These are phyloP conservation scores for Camellia sinensis DNA, from an alignment of 148 eudicot species.

Conservation along the genomic window DNA sequence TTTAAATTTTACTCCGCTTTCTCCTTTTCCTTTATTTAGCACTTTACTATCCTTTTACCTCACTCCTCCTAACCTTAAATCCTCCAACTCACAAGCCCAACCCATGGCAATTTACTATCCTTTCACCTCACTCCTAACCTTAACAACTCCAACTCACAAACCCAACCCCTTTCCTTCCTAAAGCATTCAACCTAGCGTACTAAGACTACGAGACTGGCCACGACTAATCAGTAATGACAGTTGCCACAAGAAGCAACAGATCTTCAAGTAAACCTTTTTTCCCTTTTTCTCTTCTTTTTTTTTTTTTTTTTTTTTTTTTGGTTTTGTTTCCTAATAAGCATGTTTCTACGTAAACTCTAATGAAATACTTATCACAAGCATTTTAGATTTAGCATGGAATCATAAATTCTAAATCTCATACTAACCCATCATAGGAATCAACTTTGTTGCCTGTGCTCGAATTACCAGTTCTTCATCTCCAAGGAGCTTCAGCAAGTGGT, in stretches of 20 bases:
- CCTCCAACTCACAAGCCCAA: too few relatives aligned
- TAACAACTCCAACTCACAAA: not conserved
- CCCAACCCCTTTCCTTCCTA: too few relatives aligned
- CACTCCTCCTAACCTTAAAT: too few relatives aligned
- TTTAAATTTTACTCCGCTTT: too few relatives aligned
- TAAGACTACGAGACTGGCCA: too few relatives aligned
- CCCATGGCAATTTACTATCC: not conserved
- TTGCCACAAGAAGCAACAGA: too few relatives aligned
- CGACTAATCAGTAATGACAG: not conserved
- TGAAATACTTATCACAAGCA: not conserved
- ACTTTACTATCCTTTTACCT: not conserved
- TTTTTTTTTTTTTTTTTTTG: too few relatives aligned
- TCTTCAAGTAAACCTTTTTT: too few relatives aligned
- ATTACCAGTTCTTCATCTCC: constrained; percentile 54
- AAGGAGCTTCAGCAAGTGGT: constrained; percentile 50
- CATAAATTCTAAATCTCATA: not conserved
- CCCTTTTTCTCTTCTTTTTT: too few relatives aligned
- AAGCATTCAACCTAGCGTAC: not conserved
- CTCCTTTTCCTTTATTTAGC: not conserved
- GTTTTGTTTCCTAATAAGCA: too few relatives aligned
- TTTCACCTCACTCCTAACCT: not conserved
- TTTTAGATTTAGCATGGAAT: not conserved
- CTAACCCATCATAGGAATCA: constrained; percentile 69
- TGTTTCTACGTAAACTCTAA: not conserved
- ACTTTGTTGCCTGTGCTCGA: constrained; percentile 38